Percentiles rank a stretch among this genome's conserved stretches.
Conservation (phyloP, 1,284 basidiomycete species). For the Ganoderma lucidum region DNA sequence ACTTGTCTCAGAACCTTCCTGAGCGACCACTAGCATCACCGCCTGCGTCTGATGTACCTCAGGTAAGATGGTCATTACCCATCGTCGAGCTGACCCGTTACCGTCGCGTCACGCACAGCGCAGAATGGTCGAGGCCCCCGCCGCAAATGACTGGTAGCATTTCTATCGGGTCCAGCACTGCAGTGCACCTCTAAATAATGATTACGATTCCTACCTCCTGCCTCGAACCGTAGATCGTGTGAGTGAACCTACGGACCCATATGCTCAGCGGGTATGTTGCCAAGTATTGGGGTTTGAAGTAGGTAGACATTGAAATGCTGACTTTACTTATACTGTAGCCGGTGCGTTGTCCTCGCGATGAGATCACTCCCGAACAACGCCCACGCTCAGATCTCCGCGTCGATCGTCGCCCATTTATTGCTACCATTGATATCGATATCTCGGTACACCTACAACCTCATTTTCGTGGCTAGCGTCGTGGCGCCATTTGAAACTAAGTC, state of each 20-base stretch:
- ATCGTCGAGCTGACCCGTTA: not conserved
- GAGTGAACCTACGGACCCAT: constrained; percentile 8
- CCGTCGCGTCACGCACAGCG: not conserved
- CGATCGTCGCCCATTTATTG: constrained; percentile 21
- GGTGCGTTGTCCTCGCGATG: constrained; percentile 10
- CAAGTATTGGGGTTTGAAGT: too few species aligned
- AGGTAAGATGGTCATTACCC: constrained; percentile 10
- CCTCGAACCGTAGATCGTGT: constrained; percentile 1
- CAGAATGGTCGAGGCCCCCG: not conserved
- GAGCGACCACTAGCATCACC: constrained; percentile 17
- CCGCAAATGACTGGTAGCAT: constrained; percentile 20
- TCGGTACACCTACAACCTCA: constrained; percentile 14
- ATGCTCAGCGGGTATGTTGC: constrained; percentile 20
- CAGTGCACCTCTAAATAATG: constrained; percentile 12
- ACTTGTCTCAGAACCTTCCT: constrained; percentile 19
- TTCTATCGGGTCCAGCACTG: constrained; percentile 9
- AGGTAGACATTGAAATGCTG: not conserved
- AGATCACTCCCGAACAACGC: constrained; percentile 7
- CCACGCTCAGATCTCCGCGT: constrained; percentile 18
- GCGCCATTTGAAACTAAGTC: constrained; percentile 6
- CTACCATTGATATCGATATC: constrained; percentile 15
- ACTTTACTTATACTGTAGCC: not conserved
- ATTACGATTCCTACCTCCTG: constrained; percentile 12
- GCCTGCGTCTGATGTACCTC: constrained; percentile 5
- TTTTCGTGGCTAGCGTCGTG: constrained; percentile 14